phyloP scores from a whole-genome alignment of 805 yeast species.

The Sugiyamaella chiloensis region DNA sequence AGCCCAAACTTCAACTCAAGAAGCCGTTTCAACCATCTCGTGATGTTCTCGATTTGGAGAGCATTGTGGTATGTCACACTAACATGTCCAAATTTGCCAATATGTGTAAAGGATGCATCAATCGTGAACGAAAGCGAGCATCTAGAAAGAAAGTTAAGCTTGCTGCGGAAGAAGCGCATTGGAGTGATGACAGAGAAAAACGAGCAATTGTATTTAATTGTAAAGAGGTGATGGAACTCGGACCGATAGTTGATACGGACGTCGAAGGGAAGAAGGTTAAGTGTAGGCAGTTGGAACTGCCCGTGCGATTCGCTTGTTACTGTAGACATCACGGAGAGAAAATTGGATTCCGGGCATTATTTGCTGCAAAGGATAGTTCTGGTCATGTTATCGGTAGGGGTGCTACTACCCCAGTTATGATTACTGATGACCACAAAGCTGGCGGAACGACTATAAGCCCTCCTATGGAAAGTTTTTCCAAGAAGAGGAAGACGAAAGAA shows the following conservation, averaged over 20 bases:
- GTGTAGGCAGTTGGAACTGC: slow-evolving; percentile 44
- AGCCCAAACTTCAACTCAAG: slow-evolving; percentile 72
- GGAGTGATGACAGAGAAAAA: slow-evolving; percentile 70
- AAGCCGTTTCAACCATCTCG: slow-evolving; percentile 27
- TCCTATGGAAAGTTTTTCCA: background rate
- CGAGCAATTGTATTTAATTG: slow-evolving; percentile 89
- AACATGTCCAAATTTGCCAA: slow-evolving; percentile 50
- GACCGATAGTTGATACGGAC: slow-evolving; percentile 27
- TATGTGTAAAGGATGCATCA: slow-evolving; percentile 84
- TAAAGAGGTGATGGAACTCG: slow-evolving; percentile 73
- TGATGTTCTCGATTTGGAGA: slow-evolving; percentile 51
- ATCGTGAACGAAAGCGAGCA: slow-evolving; percentile 91
- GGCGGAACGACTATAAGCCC: slow-evolving; percentile 8
- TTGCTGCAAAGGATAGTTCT: slow-evolving; percentile 55
- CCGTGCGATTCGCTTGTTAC: slow-evolving; percentile 85
- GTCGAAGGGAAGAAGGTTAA: slow-evolving; percentile 26
- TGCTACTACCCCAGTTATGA: slow-evolving; percentile 72
- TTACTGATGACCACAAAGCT: slow-evolving; percentile 89
- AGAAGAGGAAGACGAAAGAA: slow-evolving; percentile 6
- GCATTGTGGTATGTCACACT: slow-evolving; percentile 65
- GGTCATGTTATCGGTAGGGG: slow-evolving; percentile 70
- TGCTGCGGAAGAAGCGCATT: slow-evolving; percentile 68
- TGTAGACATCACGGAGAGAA: slow-evolving; percentile 92
- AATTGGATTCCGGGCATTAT: slow-evolving; percentile 64
- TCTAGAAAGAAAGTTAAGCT: slow-evolving; percentile 84